Evolutionary conservation across 305 asterid genomes (phyloP), one percentile per base, ranked within the genome.

Genomic region (Fraxinus velutina): DNA sequence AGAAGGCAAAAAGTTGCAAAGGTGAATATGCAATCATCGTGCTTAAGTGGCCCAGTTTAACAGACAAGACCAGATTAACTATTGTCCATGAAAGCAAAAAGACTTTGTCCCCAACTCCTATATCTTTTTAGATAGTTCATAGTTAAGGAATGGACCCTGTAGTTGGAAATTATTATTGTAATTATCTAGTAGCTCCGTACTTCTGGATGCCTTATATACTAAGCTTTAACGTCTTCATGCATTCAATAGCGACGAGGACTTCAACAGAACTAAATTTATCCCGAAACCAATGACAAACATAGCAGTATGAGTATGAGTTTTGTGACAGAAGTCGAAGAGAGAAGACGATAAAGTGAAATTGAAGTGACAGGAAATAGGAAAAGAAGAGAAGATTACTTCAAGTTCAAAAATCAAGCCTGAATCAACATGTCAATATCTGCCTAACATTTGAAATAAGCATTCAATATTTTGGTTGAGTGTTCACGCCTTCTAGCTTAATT

Each of bases 291-390:
- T 4, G 64, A 52, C 7, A 52, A 5, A 52, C 64, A n/a, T 52
- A 62, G 12, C 30, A 73, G 4, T 10, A 83, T 42, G 39, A 73
- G 4, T 10, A 83, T 42, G 39, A 68, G 30, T 74, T 70, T 9
- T 47, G 71, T 13, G 30, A 3, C 66, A 73, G 79, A 78, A 21
- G 9, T 17, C 50, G 66, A n/a, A 19, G 8, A 75, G 37, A 30
- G 15, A 44, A 10, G 55, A 44, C 3, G 24, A 75, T 66, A 44
- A 75, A 3, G 22, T 24, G 66, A 44, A 21, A 24, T 34, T 75
- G 50, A 32, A 39, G 34, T 37, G 75, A 80, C 81, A 70, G 55
- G 52, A 80, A 71, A 32, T 50, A 50, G 72, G 77, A 83, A 44
- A 81, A 19, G 70, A 19, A 57, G 70, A 57, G 70, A 57, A 57